Percentiles rank a stretch among this genome's conserved stretches.
These are phyloP conservation scores for Jatropha multifida DNA, from an alignment of 441 rosid species.

Conservation along the genomic window DNA sequence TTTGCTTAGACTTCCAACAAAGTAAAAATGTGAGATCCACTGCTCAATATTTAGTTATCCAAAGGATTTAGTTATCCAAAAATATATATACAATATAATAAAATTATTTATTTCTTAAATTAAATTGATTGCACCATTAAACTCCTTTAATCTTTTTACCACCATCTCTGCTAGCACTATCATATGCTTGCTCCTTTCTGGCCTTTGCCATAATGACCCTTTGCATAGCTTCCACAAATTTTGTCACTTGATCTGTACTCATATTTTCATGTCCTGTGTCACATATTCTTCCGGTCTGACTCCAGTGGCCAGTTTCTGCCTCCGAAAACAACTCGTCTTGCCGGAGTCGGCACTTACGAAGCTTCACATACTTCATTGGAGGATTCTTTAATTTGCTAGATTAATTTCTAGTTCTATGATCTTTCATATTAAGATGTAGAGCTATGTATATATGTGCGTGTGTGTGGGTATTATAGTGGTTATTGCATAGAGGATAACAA, in stretches of 20 bases:
- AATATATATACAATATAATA: too few relatives aligned
- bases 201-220: constrained; percentile 3
- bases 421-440: not conserved
- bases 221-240: constrained; percentile 17
- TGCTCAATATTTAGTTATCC: too few relatives aligned
- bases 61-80: too few relatives aligned
- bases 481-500: not conserved
- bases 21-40: too few relatives aligned
- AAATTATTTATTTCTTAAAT: too few relatives aligned
- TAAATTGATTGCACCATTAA: too few relatives aligned
- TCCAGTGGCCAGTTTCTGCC: not conserved
- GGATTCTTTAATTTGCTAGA: too few relatives aligned
- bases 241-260: constrained; percentile 2
- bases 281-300: not conserved
- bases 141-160: not conserved
- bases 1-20: too few relatives aligned
- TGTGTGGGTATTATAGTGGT: not conserved
- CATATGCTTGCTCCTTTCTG: not conserved
- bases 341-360: constrained; percentile 9
- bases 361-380: constrained; percentile 20
- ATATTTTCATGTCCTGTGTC: not conserved
- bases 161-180: not conserved
- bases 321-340: constrained; percentile 4
- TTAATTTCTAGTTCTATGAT: not conserved
- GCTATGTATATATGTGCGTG: not conserved